These are phyloP conservation scores for Ploettnerulaceae sp. DNA, from an alignment of 2,329 filamentous ascomycete species.

Conservation along the genomic window DNA sequence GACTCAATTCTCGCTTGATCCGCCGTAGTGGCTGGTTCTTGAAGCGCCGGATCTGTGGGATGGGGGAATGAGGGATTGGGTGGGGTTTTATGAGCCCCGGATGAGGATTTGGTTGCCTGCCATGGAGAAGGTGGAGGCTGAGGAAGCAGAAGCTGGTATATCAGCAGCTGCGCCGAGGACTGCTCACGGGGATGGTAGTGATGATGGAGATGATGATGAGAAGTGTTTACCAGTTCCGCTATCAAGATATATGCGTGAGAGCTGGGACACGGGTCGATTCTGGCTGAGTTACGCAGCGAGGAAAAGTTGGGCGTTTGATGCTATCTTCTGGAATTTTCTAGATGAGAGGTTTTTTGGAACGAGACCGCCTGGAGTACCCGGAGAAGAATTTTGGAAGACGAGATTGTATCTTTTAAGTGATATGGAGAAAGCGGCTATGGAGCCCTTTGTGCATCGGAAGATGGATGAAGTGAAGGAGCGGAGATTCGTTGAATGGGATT, in stretches of 20 bases:
- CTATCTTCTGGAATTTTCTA: slow-evolving; percentile 36
- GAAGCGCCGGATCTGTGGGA: slow-evolving; percentile 34
- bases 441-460: neutral
- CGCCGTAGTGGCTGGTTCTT: slow-evolving; percentile 39
- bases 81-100: slow-evolving; percentile 31
- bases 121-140: slow-evolving; percentile 31
- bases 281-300: slow-evolving; percentile 36
- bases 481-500: neutral
- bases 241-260: slow-evolving; percentile 35
- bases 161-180: too few species aligned
- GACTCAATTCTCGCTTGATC: slow-evolving; percentile 33
- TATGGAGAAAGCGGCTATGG: neutral
- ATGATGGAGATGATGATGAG: too few species aligned
- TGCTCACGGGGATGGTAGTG: neutral
- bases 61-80: slow-evolving; percentile 33
- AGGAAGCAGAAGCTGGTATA: too few species aligned
- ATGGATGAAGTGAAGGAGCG: neutral
- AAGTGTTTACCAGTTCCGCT: too few species aligned
- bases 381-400: neutral
- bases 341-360: slow-evolving; percentile 35
- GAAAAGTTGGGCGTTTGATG: slow-evolving; percentile 38
- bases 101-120: slow-evolving; percentile 34
- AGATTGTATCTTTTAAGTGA: neutral
- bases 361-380: slow-evolving; percentile 8
- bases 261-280: slow-evolving; percentile 36